phyloP scores from a whole-genome alignment of 2,329 filamentous ascomycete genomes.

The Raffaelea albimanens region DNA sequence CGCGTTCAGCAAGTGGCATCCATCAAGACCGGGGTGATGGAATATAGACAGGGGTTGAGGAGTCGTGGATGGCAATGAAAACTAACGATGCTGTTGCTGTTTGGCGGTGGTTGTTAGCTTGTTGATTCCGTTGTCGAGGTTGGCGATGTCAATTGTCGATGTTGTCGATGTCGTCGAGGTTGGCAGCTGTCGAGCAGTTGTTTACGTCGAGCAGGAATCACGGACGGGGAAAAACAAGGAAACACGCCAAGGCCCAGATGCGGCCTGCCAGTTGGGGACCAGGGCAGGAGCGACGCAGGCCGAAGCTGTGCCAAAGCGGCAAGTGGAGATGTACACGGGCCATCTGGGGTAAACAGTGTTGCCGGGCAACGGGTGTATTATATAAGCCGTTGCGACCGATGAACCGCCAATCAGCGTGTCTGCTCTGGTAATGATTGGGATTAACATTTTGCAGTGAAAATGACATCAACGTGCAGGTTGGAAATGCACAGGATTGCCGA shows the following conservation, averaged over 20 bases:
- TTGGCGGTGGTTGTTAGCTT: background rate
- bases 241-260: background rate
- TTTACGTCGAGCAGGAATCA: background rate
- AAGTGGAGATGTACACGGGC: conserved; percentile 8
- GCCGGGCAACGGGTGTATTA: conserved; percentile 7
- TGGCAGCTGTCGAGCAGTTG: background rate
- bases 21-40: too few relatives aligned
- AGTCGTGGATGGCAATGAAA: too few relatives aligned
- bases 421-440: too few relatives aligned
- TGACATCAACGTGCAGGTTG: too few relatives aligned
- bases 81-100: background rate
- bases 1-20: background rate
- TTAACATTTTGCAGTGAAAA: too few relatives aligned
- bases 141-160: background rate
- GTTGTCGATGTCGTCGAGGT: background rate
- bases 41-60: too few relatives aligned
- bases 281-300: background rate
- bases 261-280: background rate
- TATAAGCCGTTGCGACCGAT: background rate
- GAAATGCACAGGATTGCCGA: too few relatives aligned
- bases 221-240: background rate
- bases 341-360: conserved; percentile 9
- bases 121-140: background rate
- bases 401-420: too few relatives aligned
- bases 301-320: conserved; percentile 6